These are phyloP conservation scores for Gryganskiella cystojenkinii DNA, from an alignment of 192 early-diverging fungal species.

Conservation along the genomic window DNA sequence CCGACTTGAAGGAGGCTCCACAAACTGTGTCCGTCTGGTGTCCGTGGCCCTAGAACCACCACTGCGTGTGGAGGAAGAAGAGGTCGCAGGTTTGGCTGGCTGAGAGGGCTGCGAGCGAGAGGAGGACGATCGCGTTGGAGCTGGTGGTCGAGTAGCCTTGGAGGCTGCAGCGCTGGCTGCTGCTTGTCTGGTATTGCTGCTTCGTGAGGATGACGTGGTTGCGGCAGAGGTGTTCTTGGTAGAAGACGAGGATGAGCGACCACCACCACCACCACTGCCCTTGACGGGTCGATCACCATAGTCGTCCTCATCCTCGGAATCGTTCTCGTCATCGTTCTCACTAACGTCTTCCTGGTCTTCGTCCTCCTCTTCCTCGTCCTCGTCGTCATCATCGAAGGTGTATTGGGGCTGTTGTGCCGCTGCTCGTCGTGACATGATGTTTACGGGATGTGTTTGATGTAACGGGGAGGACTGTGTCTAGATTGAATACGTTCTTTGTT, in stretches of 20 bases:
- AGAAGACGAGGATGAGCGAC: not conserved
- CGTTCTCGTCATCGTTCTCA: slow-evolving; percentile 7
- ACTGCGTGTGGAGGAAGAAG: not conserved
- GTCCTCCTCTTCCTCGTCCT: slow-evolving; percentile 25
- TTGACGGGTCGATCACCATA: slow-evolving; percentile 16
- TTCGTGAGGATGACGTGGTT: not conserved
- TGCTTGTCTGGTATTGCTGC: not conserved
- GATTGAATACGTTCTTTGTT: not conserved
- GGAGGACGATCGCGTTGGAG: slow-evolving; percentile 4
- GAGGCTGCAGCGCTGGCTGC: not conserved
- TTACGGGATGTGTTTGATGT: not conserved
- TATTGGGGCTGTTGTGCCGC: slow-evolving; percentile 32
- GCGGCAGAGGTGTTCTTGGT: not conserved
- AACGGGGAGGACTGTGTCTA: not conserved
- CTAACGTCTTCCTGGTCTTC: slow-evolving; percentile 9
- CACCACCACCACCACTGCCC: not conserved
- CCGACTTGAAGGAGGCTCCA: slow-evolving; percentile 27
- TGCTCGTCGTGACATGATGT: slow-evolving; percentile 28
- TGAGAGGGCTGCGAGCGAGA: slow-evolving; percentile 5
- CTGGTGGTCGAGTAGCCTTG: not conserved
- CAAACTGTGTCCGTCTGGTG: slow-evolving; percentile 15
- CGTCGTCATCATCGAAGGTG: slow-evolving; percentile 34
- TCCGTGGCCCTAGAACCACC: not conserved
- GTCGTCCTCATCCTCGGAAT: slow-evolving; percentile 31
- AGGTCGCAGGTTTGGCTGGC: not conserved